phyloP scores from a whole-genome alignment of 129 eudicot genomes.

The Kitagawia praeruptora region DNA sequence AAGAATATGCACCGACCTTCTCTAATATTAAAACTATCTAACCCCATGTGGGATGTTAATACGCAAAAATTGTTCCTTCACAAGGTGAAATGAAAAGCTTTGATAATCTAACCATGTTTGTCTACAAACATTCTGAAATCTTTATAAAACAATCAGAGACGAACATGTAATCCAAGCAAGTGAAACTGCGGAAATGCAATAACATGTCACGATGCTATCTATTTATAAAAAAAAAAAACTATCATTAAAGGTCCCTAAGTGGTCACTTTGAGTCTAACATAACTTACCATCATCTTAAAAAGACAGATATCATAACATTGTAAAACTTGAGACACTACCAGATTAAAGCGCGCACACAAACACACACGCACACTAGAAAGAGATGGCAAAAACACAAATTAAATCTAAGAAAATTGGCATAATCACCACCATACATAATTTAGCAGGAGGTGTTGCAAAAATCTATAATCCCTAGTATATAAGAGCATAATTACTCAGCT shows the following conservation, averaged over 20 bases:
- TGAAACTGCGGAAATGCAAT: neutral
- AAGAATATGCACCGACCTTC: neutral
- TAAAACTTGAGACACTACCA: too few relatives aligned
- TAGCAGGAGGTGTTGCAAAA: neutral
- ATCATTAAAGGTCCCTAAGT: neutral
- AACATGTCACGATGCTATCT: neutral
- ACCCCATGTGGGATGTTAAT: too few relatives aligned
- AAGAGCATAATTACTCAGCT: neutral
- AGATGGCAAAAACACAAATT: neutral
- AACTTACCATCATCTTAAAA: neutral
- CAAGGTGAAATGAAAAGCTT: neutral
- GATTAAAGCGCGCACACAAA: too few relatives aligned
- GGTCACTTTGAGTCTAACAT: neutral
- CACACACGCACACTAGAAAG: neutral
- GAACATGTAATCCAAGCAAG: conserved; percentile 1
- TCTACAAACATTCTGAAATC: neutral
- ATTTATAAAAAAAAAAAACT: neutral
- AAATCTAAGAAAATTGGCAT: neutral
- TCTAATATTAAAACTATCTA: neutral
- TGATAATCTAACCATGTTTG: neutral
- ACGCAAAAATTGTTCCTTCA: neutral
- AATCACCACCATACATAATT: neutral
- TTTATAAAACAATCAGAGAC: neutral
- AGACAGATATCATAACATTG: too few relatives aligned
- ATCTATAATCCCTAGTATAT: neutral